Percentiles rank a stretch among this genome's conserved stretches.
Conservation (phyloP, 257 asterid species). For the Solanum dulcamara region DNA sequence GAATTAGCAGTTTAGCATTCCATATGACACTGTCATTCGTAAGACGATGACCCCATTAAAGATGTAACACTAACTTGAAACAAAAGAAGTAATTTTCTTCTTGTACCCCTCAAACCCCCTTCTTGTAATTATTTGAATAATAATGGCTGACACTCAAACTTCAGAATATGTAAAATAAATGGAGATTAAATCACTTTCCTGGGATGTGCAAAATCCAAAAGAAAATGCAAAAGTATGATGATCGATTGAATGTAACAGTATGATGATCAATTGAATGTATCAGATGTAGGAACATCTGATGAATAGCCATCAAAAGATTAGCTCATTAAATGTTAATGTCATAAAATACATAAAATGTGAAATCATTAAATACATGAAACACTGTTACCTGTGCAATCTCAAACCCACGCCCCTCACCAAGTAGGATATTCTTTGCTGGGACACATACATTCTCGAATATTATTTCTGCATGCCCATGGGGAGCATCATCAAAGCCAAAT, state of each 20-base stretch:
- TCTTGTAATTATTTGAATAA: not conserved
- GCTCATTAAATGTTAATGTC: not conserved
- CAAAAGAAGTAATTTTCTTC: not conserved
- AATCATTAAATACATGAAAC: not conserved
- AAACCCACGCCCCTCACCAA: conserved; percentile 97
- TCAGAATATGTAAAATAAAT: not conserved
- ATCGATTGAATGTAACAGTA: not conserved
- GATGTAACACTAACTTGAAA: not conserved
- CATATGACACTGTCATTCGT: not conserved
- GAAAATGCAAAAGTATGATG: not conserved
- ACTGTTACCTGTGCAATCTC: conserved; percentile 87
- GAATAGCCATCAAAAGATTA: not conserved
- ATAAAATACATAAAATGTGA: not conserved
- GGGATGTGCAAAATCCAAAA: not conserved
- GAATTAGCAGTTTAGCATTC: not conserved
- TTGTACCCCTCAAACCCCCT: not conserved
- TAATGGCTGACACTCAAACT: not conserved
- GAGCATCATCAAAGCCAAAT: conserved; percentile 95
- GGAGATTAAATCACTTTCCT: not conserved
- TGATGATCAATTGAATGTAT: not conserved
- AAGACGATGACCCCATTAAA: not conserved
- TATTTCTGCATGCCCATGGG: conserved; percentile 97
- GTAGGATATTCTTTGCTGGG: conserved; percentile 59
- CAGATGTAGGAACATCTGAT: not conserved
- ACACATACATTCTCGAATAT: conserved; percentile 59